Conservation (phyloP, 129 eudicot genomes). For the Artemisia tridentata region DNA sequence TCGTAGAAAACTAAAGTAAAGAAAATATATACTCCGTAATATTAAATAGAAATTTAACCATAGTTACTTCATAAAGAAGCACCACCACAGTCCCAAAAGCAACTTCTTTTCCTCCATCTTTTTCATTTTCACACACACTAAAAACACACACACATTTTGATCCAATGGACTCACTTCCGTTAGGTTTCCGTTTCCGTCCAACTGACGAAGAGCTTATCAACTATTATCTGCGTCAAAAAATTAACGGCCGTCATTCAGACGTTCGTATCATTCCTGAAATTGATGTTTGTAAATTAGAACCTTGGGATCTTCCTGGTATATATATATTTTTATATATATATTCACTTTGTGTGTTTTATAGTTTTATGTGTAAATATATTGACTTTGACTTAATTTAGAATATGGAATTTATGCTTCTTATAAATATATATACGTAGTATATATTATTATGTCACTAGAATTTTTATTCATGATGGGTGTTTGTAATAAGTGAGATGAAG, state of each 20-base stretch:
- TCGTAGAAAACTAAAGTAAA: neutral
- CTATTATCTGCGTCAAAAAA: slow-evolving; percentile 54
- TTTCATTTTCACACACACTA: neutral
- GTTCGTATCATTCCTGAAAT: slow-evolving; percentile 59
- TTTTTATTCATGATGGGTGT: no score
- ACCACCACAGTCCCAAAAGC: slow-evolving; percentile 1
- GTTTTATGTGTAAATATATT: no score
- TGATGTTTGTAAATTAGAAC: slow-evolving; percentile 71
- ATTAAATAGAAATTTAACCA: neutral
- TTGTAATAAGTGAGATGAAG: no score
- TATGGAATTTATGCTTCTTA: slow-evolving; percentile 28
- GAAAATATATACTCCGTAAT: neutral
- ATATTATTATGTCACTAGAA: no score
- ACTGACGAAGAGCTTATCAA: slow-evolving; percentile 60
- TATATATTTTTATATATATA: neutral
- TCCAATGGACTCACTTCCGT: slow-evolving; percentile 46
- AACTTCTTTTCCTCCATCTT: slow-evolving; percentile 18
- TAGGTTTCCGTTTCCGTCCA: slow-evolving; percentile 64
- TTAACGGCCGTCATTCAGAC: slow-evolving; percentile 56
- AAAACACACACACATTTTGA: neutral
- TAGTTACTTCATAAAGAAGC: neutral
- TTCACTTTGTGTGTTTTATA: neutral
- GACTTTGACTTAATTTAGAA: slow-evolving; percentile 18
- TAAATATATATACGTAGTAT: no score
- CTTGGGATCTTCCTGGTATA: slow-evolving; percentile 63